phyloP scores from a whole-genome alignment of 1,284 basidiomycete species.

The Malassezia yamatoensis region DNA sequence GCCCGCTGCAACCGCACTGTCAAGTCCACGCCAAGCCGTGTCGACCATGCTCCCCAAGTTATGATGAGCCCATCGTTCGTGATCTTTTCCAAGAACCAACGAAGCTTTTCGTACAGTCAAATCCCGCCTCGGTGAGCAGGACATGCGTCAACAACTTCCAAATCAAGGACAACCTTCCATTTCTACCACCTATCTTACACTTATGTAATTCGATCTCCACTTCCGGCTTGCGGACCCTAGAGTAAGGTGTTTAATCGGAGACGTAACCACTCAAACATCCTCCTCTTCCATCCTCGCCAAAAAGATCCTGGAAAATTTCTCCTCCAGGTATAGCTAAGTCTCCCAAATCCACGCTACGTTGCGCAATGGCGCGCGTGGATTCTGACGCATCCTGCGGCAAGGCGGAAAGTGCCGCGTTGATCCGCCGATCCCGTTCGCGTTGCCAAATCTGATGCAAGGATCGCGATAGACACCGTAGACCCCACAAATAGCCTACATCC shows the following conservation, averaged over 20 bases:
- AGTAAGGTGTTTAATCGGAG: slow-evolving; percentile 9
- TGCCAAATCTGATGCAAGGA: slow-evolving; percentile 55
- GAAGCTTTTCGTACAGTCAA: slow-evolving; percentile 24
- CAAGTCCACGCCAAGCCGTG: slow-evolving; percentile 14
- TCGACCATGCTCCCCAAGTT: slow-evolving; percentile 26
- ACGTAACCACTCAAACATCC: slow-evolving; percentile 30
- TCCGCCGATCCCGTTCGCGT: slow-evolving; percentile 24
- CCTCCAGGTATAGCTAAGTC: slow-evolving; percentile 30
- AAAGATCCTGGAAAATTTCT: slow-evolving; percentile 46
- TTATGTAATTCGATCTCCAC: too few species aligned
- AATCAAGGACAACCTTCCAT: too few species aligned
- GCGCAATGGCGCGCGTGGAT: slow-evolving; percentile 16
- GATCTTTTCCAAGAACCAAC: slow-evolving; percentile 41
- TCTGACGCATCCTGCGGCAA: not conserved
- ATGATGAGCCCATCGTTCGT: slow-evolving; percentile 40
- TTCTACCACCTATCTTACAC: too few species aligned
- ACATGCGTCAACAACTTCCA: not conserved
- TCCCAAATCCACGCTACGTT: slow-evolving; percentile 27
- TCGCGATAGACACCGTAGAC: slow-evolving; percentile 66
- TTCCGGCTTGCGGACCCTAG: not conserved
- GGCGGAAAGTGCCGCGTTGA: slow-evolving; percentile 7
- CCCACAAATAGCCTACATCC: slow-evolving; percentile 87
- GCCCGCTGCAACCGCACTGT: slow-evolving; percentile 3
- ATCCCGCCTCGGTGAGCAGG: not conserved
- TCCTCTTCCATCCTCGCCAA: slow-evolving; percentile 24